Base-by-base conservation (phyloP, 306 rosid genomes). In the Rosa rugosa region DNA sequence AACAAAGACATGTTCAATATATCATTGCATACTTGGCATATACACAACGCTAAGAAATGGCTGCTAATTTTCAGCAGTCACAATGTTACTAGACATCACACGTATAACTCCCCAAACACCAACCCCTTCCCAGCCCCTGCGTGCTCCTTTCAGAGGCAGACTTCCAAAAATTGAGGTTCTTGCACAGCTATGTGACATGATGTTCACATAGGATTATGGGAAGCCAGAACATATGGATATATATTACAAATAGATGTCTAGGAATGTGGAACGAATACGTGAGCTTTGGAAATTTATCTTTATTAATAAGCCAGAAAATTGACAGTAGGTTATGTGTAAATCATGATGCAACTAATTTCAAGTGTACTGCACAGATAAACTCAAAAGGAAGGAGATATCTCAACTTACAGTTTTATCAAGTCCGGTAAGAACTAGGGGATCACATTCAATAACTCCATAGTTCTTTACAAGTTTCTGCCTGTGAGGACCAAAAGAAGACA, bases 401-500 rank as follows among this genome's bases (percentile, higher is more conserved):
- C 53, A 31, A 82, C 96, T 88, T 86, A 90, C 97, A 75, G 92
- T 87, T 88, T 80, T 85, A 75, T 92, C 97, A 80, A 92, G 88
- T 81, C 96, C 97, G 49, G 84, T 69, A 59, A 90, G 96, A 82
- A 90, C 82, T 82, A 85, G 71, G 71, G 93, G 91, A 80, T 92
- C 90, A 20, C 96, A 87, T 81, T 92, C 92, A 70, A 92, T 85
- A 80, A 92, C 89, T 67, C 96, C 97, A 78, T 92, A 92, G n/a
- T 79, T 90, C 96, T 89, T 90, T 85, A 86, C 88, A 81, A 87
- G 36, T 76, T 81, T 92, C 79, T 81, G 88, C 91, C 97, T 92
- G 60, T 85, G 86, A 83, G 74, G 71, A 86, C 66, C 75, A 85
- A 84, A 79, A 74, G 75, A 72, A 82, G 65, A 71, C 31, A 69